Base-by-base conservation (phyloP, 495 filamentous ascomycete species). In the Jackrogersella minutella region DNA sequence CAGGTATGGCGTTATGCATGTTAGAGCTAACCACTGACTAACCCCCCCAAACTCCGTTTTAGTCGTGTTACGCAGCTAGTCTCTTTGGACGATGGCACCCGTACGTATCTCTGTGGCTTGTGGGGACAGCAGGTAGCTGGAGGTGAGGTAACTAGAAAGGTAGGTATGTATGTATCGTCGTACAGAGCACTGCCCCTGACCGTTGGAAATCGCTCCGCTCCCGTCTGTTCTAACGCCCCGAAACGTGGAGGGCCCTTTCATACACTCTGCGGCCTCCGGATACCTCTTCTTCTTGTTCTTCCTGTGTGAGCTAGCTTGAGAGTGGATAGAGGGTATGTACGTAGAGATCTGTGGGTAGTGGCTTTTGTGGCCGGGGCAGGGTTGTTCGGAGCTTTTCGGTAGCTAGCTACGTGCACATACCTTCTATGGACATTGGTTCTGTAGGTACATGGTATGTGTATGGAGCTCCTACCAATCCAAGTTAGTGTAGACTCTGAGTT, bases 121-220 rank as follows among this genome's bases (percentile, higher is more conserved):
- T 60, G 47, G 14, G 49, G 14, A 54, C 11, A 10, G 21, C n/a
- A 24, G 39, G 11, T 16, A 33, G 39, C 36, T 46, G 10, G 26
- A 40, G 13, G 14, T n/a, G 8, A 34, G 9, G 34, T 54, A 54
- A 24, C 24, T 16, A 24, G 5, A 43, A 13, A n/a, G 11, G 26
- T 41, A 31, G 9, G 14, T 41, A 31, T 26, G n/a, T 33, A 19
- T 10, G 19, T 26, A 26, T 9, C 49, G 52, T 62, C 11, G 39
- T 31, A 68, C 64, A 62, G 28, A n/a, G 28, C 52, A 49, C 46
- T 53, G 53, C 53, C 64, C 52, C 47, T 58, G 64, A 47, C 58
- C 56, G 43, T 24, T 30, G 39, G 49, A 41, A 43, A 19, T 65
- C 62, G 54, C 47, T 61, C 64, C 64, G 58, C 46, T 68, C 47